Base-by-base conservation (phyloP, 495 filamentous ascomycete species). In the Hyaloscypha finlandica region DNA sequence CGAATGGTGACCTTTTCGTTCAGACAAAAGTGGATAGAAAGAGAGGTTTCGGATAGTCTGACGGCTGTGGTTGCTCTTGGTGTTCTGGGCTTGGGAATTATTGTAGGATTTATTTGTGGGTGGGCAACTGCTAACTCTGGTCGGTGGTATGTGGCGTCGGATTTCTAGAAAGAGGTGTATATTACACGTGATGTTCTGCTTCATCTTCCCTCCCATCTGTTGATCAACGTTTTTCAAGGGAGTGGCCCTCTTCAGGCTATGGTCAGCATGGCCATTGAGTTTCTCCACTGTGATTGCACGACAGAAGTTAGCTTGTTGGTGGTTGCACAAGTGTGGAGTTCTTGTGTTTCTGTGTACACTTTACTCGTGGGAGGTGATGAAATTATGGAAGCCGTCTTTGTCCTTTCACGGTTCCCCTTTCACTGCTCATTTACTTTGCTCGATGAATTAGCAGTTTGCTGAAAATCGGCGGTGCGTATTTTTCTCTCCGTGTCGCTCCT, bases 41-140 rank as follows among this genome's bases (percentile, higher is more conserved):
- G 52, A 52, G 62, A 64, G 14, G 52, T 64, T 31, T 64, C 62
- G 31, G 14, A 64, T 32, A 56, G 62, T 2, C 53, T 64, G 8
- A 64, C 51, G 8, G 11, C n/a, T n/a, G 52, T 58, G n/a, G 62
- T 57, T 8, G 19, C 32, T 6, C 62, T 64, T 6, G 52, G 51
- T 6, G 35, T 64, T 39, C 8, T n/a, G 29, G 62, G 62, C 8
- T 19, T 64, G 4, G 62, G 52, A 22, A 29, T 58, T 3, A 8
- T 29, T n/a, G n/a, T 57, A 14, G 62, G 62, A 19, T 64, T 64
- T 57, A 4, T 64, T 8, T 35, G 16, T 16, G 62, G 62, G n/a
- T 64, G 59, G 59, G 33, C 37, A 29, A 30, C 59, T 16, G 59
- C 35, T 9, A 25, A 29, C 1, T 61, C 59, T 20, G 37, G 37